phyloP scores from a whole-genome alignment of 2,329 filamentous ascomycete genomes.

The Escovopsis weberi region DNA sequence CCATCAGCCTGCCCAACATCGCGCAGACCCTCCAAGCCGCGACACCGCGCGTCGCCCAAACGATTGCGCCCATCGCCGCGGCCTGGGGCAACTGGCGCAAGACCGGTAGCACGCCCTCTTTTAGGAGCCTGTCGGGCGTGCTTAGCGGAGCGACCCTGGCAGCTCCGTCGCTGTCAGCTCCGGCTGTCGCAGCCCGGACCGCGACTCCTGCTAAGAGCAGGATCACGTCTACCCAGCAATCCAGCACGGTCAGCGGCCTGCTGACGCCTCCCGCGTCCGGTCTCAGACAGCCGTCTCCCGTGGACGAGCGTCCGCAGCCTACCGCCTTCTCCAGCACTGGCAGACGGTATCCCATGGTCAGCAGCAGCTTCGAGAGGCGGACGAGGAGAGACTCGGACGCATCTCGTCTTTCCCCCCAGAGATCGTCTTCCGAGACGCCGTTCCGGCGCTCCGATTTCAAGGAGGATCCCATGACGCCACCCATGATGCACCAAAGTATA shows the following conservation, averaged over 20 bases:
- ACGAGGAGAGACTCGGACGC: slow-evolving; percentile 16
- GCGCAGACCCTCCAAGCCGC: slow-evolving; percentile 64
- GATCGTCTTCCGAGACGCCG: slow-evolving; percentile 26
- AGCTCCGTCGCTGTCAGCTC: slow-evolving; percentile 24
- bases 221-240: slow-evolving; percentile 36
- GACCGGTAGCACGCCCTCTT: slow-evolving; percentile 35
- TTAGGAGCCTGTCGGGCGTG: slow-evolving; percentile 32
- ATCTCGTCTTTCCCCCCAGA: slow-evolving; percentile 25
- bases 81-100: slow-evolving; percentile 95
- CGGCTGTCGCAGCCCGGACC: slow-evolving; percentile 21
- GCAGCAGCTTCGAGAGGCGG: slow-evolving; percentile 16
- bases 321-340: slow-evolving; percentile 48
- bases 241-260: slow-evolving; percentile 57
- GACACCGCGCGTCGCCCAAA: slow-evolving; percentile 71
- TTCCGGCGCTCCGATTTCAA: slow-evolving; percentile 24
- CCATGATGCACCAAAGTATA: slow-evolving; percentile 42
- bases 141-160: slow-evolving; percentile 26
- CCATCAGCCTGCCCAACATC: slow-evolving; percentile 57
- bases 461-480: slow-evolving; percentile 39
- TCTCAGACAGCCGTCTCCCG: slow-evolving; percentile 42
- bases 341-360: slow-evolving; percentile 36
- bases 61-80: slow-evolving; percentile 63
- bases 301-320: slow-evolving; percentile 31
- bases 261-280: slow-evolving; percentile 79
- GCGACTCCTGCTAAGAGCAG: slow-evolving; percentile 50